phyloP scores from a whole-genome alignment of 192 early-diverging fungal species.

The Lunasporangiospora selenospora region DNA sequence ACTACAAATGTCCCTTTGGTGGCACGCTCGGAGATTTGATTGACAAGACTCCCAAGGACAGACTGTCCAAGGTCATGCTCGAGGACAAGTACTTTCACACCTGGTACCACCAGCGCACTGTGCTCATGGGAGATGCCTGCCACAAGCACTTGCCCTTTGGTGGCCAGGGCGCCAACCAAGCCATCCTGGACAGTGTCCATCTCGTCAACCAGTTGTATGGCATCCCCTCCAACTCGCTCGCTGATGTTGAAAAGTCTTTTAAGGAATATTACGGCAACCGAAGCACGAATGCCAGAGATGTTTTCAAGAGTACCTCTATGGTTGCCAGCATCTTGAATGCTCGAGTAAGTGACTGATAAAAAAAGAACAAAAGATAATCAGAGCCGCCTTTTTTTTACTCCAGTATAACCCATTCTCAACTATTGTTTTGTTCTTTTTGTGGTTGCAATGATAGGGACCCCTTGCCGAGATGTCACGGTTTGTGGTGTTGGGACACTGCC shows the following conservation, averaged over 20 bases:
- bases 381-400: no score
- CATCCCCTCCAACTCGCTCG: slow-evolving; percentile 11
- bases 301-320: slow-evolving; percentile 12
- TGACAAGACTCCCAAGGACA: slow-evolving; percentile 14
- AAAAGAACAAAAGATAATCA: no score
- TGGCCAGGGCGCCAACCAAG: slow-evolving; percentile 18
- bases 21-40: slow-evolving; percentile 21
- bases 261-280: slow-evolving; percentile 11
- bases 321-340: slow-evolving; percentile 5
- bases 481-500: neutral
- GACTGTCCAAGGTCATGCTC: slow-evolving; percentile 19
- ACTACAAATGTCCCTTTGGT: slow-evolving; percentile 19
- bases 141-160: slow-evolving; percentile 35
- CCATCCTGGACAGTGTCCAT: slow-evolving; percentile 27
- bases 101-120: slow-evolving; percentile 18
- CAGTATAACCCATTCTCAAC: neutral
- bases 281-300: slow-evolving; percentile 19
- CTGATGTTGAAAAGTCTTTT: slow-evolving; percentile 15
- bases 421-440: neutral
- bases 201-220: slow-evolving; percentile 24
- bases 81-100: slow-evolving; percentile 30
- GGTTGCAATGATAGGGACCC: no score
- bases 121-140: slow-evolving; percentile 27
- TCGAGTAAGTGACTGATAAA: neutral
- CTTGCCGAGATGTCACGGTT: slow-evolving; percentile 16